Evolutionary conservation across 2,329 filamentous ascomycete genomes (phyloP), one percentile per base, ranked within the genome.

Genomic region (Colletotrichum sp.): DNA sequence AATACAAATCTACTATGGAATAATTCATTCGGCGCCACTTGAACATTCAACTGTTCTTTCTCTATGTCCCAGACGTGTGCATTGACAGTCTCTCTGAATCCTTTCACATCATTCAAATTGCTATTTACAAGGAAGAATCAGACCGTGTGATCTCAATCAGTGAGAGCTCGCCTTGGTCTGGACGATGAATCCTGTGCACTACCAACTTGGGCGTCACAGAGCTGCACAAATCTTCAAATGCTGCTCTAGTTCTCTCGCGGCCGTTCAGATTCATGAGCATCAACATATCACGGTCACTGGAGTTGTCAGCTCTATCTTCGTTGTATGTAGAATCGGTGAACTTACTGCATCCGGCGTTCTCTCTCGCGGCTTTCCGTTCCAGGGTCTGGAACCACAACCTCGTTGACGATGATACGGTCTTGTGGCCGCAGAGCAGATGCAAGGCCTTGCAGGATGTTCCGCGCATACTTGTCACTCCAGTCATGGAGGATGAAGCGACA

Each of bases 401-500:
- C 69, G 30, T 71, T 71, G 4, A 71, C 34, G 5, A 71, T 66
- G 6, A 71, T 71, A 1, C 69, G 69, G 12, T 71, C 69, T 12
- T 71, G 32, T 5, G 24, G 69, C 7, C 61, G 24, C 43, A 71
- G 6, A 13, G 61, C 34, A 5, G 61, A 56, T 6, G 69, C 69
- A 1, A 71, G 30, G 12, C 32, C 26, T 21, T 71, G 69, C 10
- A 85, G 78, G 24, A 88, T 87, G n/a, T 77, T 73, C 2, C 78
- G 71, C 0, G 82, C 79, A 15, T 86, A 80, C 3, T 81, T 81
- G 30, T 89, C 86, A 0, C 85, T 82, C 88, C 88, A 90, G 78
- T 89, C 87, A 76, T 90, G 88, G 5, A 90, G 78, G 24, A 90
- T 88, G 73, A 84, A 83, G 32, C 88, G 86, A 76, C 90, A 82